These are phyloP conservation scores for Salix udensis DNA, from an alignment of 345 rosid genomes.

Conservation along the genomic window DNA sequence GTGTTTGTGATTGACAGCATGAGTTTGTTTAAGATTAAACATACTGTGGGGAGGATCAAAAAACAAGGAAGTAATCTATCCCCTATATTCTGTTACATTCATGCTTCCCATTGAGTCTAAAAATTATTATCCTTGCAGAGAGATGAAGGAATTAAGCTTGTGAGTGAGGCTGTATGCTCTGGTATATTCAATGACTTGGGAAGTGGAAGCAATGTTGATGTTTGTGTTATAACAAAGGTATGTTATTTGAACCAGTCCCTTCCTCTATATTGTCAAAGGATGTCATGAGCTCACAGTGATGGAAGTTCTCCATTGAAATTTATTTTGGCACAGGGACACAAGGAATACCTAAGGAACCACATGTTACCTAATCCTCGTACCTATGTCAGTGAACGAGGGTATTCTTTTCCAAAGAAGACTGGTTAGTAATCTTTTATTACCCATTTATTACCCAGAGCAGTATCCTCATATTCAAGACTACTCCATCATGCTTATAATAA, in stretches of 20 bases:
- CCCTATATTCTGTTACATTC: neutral
- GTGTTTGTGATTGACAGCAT: neutral
- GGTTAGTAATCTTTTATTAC: constrained; percentile 33
- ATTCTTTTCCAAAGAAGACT: constrained; percentile 64
- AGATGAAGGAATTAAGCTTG: constrained; percentile 70
- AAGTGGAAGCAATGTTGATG: constrained; percentile 89
- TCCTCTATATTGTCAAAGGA: neutral
- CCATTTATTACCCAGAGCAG: neutral
- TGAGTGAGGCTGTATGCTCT: constrained; percentile 70
- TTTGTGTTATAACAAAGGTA: constrained; percentile 85
- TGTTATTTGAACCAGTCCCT: constrained; percentile 7
- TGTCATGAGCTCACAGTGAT: constrained; percentile 7
- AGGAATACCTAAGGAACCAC: constrained; percentile 76
- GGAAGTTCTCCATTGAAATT: constrained; percentile 7
- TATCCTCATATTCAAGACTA: neutral
- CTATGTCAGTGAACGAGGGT: constrained; percentile 50
- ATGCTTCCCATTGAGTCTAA: neutral
- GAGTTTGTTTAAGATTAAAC: neutral
- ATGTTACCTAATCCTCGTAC: constrained; percentile 75
- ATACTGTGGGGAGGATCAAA: neutral
- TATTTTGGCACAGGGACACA: constrained; percentile 48
- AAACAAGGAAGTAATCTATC: neutral
- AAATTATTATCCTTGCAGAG: constrained; percentile 37
- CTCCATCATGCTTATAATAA: neutral
- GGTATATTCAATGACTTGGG: constrained; percentile 49